A percentile compares a stretch with the other conserved stretches of the same genome.
Evolutionary conservation across 352 stramenopile genomes (phyloP).

Genomic region (Globisporangium lucens): DNA sequence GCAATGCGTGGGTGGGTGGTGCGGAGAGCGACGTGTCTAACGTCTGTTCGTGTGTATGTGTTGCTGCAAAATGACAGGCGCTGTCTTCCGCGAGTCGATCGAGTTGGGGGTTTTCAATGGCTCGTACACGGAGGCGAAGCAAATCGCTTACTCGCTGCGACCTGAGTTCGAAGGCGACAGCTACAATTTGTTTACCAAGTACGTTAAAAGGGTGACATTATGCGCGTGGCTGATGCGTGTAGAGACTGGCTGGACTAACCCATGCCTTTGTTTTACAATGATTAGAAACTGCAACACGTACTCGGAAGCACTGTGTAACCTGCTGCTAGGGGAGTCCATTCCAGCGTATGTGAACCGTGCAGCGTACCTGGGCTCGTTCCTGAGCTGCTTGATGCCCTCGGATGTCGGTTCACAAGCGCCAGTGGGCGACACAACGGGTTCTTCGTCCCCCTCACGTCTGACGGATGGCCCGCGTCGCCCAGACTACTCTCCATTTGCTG

Average conservation of each 20-base stretch:
- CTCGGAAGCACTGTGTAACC: conserved; percentile 81
- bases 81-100: conserved; percentile 88
- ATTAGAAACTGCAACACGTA: conserved; percentile 94
- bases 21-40: not conserved
- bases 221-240: not conserved
- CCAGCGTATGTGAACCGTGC: conserved; percentile 91
- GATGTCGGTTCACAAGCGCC: conserved; percentile 54
- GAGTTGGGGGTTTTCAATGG: conserved; percentile 89
- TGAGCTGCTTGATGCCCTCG: conserved; percentile 74
- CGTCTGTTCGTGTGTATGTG: not conserved
- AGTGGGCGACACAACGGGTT: conserved; percentile 26
- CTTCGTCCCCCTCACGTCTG: conserved; percentile 12
- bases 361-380: conserved; percentile 90
- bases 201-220: conserved; percentile 7
- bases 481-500: conserved; percentile 63
- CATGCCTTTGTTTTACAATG: not conserved
- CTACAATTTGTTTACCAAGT: conserved; percentile 92
- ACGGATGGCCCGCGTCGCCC: conserved; percentile 26
- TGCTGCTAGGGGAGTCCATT: conserved; percentile 79
- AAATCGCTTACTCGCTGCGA: conserved; percentile 82
- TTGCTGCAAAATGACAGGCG: conserved; percentile 34
- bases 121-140: conserved; percentile 70
- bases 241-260: not conserved
- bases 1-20: not conserved
- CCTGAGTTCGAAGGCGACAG: conserved; percentile 79